Evolutionary conservation across 164 flowering plant species (phyloP).

Genomic region (Umbilicus rupestris): DNA sequence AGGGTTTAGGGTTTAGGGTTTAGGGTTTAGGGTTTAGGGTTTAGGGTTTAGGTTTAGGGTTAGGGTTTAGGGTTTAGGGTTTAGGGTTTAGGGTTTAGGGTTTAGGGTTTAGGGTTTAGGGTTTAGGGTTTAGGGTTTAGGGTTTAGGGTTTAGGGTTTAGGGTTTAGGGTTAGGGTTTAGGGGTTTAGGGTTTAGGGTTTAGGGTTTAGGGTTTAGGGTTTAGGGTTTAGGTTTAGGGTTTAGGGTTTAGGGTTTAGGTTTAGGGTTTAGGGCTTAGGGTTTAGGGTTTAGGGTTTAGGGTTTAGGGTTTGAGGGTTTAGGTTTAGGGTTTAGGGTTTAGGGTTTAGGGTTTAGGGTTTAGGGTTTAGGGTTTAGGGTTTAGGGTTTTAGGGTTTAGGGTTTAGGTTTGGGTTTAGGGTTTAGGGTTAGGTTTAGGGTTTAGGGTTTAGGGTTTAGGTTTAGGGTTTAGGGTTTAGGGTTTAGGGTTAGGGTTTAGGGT

Average conservation of each 20-base stretch:
- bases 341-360: too few species aligned
- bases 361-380: too few species aligned
- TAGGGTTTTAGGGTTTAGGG: too few species aligned
- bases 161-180: neutral
- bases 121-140: slow-evolving; percentile 11
- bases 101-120: slow-evolving; percentile 12
- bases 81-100: slow-evolving; percentile 12
- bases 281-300: slow-evolving; percentile 8
- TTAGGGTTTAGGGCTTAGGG: slow-evolving; percentile 6
- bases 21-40: slow-evolving; percentile 10
- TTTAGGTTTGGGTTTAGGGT: neutral
- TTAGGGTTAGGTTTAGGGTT: slow-evolving; percentile 5
- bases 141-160: slow-evolving; percentile 2
- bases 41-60: slow-evolving; percentile 2
- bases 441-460: slow-evolving; percentile 3
- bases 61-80: slow-evolving; percentile 8
- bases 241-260: slow-evolving; percentile 9
- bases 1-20: slow-evolving; percentile 6
- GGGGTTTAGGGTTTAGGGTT: slow-evolving; percentile 11
- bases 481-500: neutral
- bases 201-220: slow-evolving; percentile 6
- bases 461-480: neutral
- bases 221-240: slow-evolving; percentile 10
- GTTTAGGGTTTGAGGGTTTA: slow-evolving; percentile 9
- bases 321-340: too few species aligned